Evolutionary conservation across 305 asterid species (phyloP), one percentile per base, ranked within the genome.

Genomic region (Fraxinus dipetala): DNA sequence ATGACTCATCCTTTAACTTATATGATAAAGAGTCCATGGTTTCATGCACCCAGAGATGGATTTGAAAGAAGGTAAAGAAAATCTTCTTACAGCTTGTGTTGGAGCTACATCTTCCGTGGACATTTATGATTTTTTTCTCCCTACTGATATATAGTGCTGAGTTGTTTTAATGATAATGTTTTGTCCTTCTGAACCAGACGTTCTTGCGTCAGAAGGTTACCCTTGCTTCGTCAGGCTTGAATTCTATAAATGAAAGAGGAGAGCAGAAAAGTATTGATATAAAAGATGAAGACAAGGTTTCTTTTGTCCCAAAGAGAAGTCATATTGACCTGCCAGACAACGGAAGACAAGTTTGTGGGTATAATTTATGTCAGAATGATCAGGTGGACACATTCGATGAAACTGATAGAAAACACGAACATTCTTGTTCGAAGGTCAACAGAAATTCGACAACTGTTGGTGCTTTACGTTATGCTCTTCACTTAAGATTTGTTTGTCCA

Each of bases 391-490:
- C 79, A 28, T 80, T 82, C 31, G 81, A 69, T 59, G 89, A 79
- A 83, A 82, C 32, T 32, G 88, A 85, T 78, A 81, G 80, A 36
- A 88, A 87, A 80, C 85, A 76, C n/a, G 88, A 83, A 72, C 87
- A 76, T 78, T 7, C 76, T 79, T 84, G 89, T 70, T 79, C 86
- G 4, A 91, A 87, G 81, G 88, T 83, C 74, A 89, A 85, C 32
- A 81, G 85, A 59, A 87, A 87, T 77, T 36, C 85, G 30, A 84
- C 82, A 16, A 77, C 85, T 72, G 84, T 76, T 72, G 92, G 95
- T 69, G 89, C 91, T 80, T 93, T 93, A 22, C 93, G 96, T 65
- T 92, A 93, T 83, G 96, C 95, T 61, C 95, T 93, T 85, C 97
- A 93, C 87, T 85, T 93, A 26, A 90, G 94, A 22, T 91, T 93